Percentiles rank a stretch among this genome's conserved stretches.
Evolutionary conservation across 2,329 filamentous ascomycete genomes (phyloP).

Genomic region (Trichoderma guizhouense): DNA sequence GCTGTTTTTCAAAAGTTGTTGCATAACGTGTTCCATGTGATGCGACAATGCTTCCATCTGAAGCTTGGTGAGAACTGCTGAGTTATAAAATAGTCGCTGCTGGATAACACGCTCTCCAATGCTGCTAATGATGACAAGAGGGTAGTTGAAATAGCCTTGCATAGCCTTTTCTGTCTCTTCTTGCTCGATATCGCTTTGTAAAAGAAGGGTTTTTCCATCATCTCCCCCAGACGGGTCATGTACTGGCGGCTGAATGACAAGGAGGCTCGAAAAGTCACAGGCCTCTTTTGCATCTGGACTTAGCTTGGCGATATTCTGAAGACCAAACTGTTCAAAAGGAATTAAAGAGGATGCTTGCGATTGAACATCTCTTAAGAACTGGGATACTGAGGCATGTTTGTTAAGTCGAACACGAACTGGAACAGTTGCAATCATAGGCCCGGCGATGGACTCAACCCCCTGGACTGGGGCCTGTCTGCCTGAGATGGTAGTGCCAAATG

Average conservation of each 20-base stretch:
- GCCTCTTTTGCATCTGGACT: conserved; percentile 17
- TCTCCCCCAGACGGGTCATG: not conserved
- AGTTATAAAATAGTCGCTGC: conserved; percentile 1
- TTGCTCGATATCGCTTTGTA: not conserved
- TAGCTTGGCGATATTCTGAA: conserved; percentile 23
- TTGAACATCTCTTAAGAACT: conserved; percentile 16
- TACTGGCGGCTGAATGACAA: conserved; percentile 20
- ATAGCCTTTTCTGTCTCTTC: not conserved
- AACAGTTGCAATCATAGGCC: conserved; percentile 19
- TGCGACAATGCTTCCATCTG: not conserved
- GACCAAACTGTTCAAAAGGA: conserved; percentile 22
- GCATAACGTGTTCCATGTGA: conserved; percentile 1
- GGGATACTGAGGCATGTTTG: not conserved
- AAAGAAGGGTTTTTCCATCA: not conserved
- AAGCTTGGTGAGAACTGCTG: not conserved
- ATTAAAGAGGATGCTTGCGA: conserved; percentile 18
- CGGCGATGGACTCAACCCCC: conserved; percentile 20
- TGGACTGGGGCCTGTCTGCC: conserved; percentile 23
- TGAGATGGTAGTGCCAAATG: conserved; percentile 21
- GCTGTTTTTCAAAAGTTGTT: not conserved
- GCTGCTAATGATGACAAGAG: not conserved
- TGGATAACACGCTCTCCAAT: not conserved
- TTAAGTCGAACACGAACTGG: conserved; percentile 5
- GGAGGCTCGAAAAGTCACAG: conserved; percentile 22
- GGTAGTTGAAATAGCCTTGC: conserved; percentile 11